Evolutionary conservation across 805 yeast species (phyloP).

Genomic region (Saturnispora kantuleensis): DNA sequence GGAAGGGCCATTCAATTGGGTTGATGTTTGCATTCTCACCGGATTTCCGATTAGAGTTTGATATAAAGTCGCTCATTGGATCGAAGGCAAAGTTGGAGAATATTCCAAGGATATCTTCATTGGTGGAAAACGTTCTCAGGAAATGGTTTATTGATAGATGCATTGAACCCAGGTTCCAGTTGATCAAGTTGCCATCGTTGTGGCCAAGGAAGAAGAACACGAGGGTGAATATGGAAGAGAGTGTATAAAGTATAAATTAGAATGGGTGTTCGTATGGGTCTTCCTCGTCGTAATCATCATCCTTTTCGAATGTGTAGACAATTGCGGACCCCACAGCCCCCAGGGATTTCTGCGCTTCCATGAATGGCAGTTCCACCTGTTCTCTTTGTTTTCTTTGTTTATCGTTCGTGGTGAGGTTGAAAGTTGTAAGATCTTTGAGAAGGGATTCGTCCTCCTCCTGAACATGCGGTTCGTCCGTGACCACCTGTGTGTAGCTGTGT

Average conservation of each 20-base stretch:
- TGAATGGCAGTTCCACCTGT: slow-evolving; percentile 80
- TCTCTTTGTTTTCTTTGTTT: slow-evolving; percentile 73
- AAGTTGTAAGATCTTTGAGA: slow-evolving; percentile 73
- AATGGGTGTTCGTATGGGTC: slow-evolving; percentile 93
- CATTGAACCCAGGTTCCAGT: slow-evolving; percentile 88
- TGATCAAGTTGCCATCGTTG: slow-evolving; percentile 71
- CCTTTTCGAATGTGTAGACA: slow-evolving; percentile 90
- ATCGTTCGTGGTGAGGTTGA: slow-evolving; percentile 66
- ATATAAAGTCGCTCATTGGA: slow-evolving; percentile 82
- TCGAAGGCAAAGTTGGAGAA: slow-evolving; percentile 86
- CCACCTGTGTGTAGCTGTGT: slow-evolving; percentile 32
- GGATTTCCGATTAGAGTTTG: slow-evolving; percentile 81
- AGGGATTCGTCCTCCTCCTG: slow-evolving; percentile 31
- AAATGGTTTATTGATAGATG: slow-evolving; percentile 90
- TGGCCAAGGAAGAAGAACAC: slow-evolving; percentile 70
- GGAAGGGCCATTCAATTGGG: slow-evolving; percentile 37
- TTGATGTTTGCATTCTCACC: slow-evolving; percentile 86
- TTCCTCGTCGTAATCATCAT: slow-evolving; percentile 96
- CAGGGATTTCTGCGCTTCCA: slow-evolving; percentile 69
- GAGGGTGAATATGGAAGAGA: slow-evolving; percentile 19
- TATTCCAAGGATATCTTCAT: slow-evolving; percentile 80
- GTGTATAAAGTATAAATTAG: slow-evolving; percentile 3
- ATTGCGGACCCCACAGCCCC: slow-evolving; percentile 85
- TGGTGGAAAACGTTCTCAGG: slow-evolving; percentile 72
- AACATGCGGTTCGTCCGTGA: slow-evolving; percentile 8